Percentiles rank a stretch among this genome's conserved stretches.
Conservation (phyloP, 2,329 filamentous ascomycete genomes). For the Monosporascus sp. region DNA sequence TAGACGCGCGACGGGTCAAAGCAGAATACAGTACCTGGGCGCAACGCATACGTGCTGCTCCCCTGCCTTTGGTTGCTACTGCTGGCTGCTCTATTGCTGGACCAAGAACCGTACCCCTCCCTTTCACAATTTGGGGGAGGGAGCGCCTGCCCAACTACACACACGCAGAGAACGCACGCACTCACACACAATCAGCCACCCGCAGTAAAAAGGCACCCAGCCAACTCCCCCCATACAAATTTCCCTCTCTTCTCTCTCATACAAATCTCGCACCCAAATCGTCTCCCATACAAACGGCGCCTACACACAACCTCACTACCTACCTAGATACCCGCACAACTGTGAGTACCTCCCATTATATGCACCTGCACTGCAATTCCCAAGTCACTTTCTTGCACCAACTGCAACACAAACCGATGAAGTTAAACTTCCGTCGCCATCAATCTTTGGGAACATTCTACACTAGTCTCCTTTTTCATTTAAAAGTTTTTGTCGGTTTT, state of each 20-base stretch:
- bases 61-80: background rate
- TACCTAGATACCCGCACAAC: constrained; percentile 33
- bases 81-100: background rate
- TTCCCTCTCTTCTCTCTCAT: constrained; percentile 55
- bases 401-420: background rate
- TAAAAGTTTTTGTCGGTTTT: no score
- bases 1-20: background rate
- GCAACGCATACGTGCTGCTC: background rate
- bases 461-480: no score
- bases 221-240: constrained; percentile 49
- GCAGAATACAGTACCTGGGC: background rate
- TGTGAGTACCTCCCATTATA: constrained; percentile 49
- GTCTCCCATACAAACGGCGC: constrained; percentile 44
- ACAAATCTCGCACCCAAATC: constrained; percentile 54
- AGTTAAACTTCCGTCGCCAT: background rate
- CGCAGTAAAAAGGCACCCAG: constrained; percentile 61
- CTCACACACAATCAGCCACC: constrained; percentile 54
- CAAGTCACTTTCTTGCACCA: constrained; percentile 31
- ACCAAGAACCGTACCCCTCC: background rate
- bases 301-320: constrained; percentile 39
- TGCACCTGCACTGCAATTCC: constrained; percentile 32
- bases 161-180: constrained; percentile 18
- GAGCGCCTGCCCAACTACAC: background rate
- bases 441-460: background rate
- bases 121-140: background rate